Evolutionary conservation across 2,329 filamentous ascomycete genomes (phyloP), one percentile per base, ranked within the genome.

Genomic region (Stachybotrys chlorohalonatus): DNA sequence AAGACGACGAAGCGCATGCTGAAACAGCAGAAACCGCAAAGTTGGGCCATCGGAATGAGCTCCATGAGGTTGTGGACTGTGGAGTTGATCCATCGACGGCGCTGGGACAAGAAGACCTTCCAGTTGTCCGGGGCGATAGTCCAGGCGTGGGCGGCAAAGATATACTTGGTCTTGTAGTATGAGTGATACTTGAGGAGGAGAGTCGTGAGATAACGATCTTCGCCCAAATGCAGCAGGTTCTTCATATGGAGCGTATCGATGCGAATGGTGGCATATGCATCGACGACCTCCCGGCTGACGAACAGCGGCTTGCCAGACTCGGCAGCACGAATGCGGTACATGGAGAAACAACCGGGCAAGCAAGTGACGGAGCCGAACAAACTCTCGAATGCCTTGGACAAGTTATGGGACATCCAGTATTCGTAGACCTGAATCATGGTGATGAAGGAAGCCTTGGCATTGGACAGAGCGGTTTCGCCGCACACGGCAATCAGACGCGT

Each of bases 391-490:
- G 93, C 94, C 75, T 99, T 97, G 63, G 89, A 86, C 62, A 99
- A 75, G 70, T 97, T 95, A 78, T 99, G 93, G 52, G 93, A 97
- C 66, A 99, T 99, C 77, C 92, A 99, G 80, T 99, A 99, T 73
- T 99, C 93, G 78, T 97, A 99, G 39, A 99, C 93, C 73, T 99
- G 94, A 69, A 99, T 99, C 93, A 97, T 97, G 52, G 94, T 99
- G 62, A 95, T 84, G 66, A 95, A 90, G 1, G 93, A 96, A 7
- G 87, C 81, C 71, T 96, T 96, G 57, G 91, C 89, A 68, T 99
- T 99, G 59, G 87, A 92, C 51, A 99, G 79, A 15, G 88, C 88
- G 0, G 94, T 99, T 73, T 99, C 94, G 73, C 94, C 94, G 66
- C 94, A 99, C 51, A 94, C 84, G 54, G 88, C 94, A 65, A 96